phyloP scores from a whole-genome alignment of 768 basidiomycete species.

The Cantharellus cinnabarinus region DNA sequence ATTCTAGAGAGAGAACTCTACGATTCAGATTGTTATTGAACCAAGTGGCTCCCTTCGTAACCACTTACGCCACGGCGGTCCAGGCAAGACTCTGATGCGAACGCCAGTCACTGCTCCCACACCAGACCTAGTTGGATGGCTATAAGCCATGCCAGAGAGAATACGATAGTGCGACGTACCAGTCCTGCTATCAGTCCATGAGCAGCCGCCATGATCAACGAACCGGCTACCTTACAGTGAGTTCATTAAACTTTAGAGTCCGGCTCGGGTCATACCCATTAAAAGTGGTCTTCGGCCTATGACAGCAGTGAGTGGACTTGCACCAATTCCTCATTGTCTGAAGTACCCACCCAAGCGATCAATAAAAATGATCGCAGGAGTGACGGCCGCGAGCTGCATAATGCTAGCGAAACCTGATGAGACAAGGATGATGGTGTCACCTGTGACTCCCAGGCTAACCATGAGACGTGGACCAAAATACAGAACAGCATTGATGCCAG shows the following conservation, averaged over 20 bases:
- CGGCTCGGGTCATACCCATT: conserved; percentile 19
- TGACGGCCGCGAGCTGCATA: conserved; percentile 53
- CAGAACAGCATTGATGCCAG: conserved; percentile 64
- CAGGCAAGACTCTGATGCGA: conserved; percentile 39
- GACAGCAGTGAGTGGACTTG: not conserved
- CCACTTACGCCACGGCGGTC: conserved; percentile 41
- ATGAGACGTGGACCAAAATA: conserved; percentile 68
- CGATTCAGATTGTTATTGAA: not conserved
- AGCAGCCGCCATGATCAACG: conserved; percentile 38
- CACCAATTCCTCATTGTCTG: not conserved
- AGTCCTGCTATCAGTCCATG: conserved; percentile 46
- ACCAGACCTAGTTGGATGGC: conserved; percentile 6
- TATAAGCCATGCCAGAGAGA: not conserved
- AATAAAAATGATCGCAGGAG: conserved; percentile 52
- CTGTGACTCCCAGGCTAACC: conserved; percentile 37
- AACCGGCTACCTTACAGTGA: conserved; percentile 22
- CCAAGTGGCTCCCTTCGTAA: not conserved
- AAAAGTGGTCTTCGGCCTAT: conserved; percentile 46
- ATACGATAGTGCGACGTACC: conserved; percentile 19
- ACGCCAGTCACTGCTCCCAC: conserved; percentile 30
- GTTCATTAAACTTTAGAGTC: not conserved
- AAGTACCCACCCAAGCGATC: conserved; percentile 34
- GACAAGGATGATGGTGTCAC: conserved; percentile 38
- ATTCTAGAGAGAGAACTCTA: conserved; percentile 19
- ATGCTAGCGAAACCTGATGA: conserved; percentile 63